Conservation (phyloP, 2,329 filamentous ascomycete species). For the Leptodontidium sp. region DNA sequence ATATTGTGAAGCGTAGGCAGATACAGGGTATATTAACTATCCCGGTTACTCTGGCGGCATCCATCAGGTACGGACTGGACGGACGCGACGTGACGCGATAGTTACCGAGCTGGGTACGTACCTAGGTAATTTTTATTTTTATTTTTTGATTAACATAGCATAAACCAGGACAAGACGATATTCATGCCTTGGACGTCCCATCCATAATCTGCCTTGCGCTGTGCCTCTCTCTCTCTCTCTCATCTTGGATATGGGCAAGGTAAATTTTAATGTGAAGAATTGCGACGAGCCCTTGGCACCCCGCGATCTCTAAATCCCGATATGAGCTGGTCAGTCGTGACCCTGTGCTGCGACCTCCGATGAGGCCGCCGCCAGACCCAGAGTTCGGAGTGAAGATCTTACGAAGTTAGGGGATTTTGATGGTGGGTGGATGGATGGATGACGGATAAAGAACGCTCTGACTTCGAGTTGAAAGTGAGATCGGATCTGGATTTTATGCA, state of each 20-base stretch:
- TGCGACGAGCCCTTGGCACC: slow-evolving; percentile 15
- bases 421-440: neutral
- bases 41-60: too few relatives aligned
- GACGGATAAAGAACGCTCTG: neutral
- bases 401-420: neutral
- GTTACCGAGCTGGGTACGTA: too few relatives aligned
- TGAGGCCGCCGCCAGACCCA: neutral
- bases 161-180: neutral
- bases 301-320: slow-evolving; percentile 8
- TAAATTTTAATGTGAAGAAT: neutral
- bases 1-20: too few relatives aligned
- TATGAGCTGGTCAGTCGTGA: neutral
- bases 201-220: neutral
- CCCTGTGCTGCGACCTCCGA: slow-evolving; percentile 14
- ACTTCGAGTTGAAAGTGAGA: neutral
- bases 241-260: neutral
- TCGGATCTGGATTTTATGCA: slow-evolving; percentile 3
- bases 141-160: neutral
- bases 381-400: neutral
- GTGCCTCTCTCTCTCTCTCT: neutral
- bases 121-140: too few relatives aligned
- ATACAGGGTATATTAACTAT: too few relatives aligned
- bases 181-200: neutral
- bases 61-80: too few relatives aligned
- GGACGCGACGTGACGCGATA: neutral